These are phyloP conservation scores for Lachancea meyersii DNA, from an alignment of 805 yeast genomes.

Conservation along the genomic window DNA sequence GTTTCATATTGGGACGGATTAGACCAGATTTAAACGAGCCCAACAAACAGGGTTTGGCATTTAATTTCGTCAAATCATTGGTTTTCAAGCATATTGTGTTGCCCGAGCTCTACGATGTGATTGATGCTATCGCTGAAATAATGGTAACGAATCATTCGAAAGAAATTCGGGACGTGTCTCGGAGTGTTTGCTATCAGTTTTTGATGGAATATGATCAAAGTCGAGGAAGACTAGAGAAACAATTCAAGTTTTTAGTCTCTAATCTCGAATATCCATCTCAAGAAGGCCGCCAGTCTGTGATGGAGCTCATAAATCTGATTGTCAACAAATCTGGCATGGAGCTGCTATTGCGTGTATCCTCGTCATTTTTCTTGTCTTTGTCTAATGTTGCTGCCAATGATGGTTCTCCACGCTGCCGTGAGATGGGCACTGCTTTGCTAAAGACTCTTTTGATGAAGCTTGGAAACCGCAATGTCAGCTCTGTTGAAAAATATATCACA, in stretches of 20 bases:
- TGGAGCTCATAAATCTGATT: constrained; percentile 75
- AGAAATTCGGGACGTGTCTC: constrained; percentile 76
- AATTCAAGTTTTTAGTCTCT: constrained; percentile 70
- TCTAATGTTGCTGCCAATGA: constrained; percentile 75
- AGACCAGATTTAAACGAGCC: constrained; percentile 90
- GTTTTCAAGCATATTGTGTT: constrained; percentile 64
- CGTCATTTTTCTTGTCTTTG: constrained; percentile 78
- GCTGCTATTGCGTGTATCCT: constrained; percentile 51
- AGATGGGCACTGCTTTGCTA: constrained; percentile 66
- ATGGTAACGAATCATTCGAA: constrained; percentile 86
- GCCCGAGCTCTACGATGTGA: constrained; percentile 84
- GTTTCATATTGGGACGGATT: constrained; percentile 63
- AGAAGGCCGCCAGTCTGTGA: constrained; percentile 79
- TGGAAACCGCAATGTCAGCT: constrained; percentile 30
- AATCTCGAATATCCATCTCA: constrained; percentile 82
- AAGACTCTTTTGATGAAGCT: constrained; percentile 48
- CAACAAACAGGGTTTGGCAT: constrained; percentile 79
- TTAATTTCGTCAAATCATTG: constrained; percentile 75
- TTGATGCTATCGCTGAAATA: constrained; percentile 72
- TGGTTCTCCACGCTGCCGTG: constrained; percentile 71
- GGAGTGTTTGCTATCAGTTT: constrained; percentile 78
- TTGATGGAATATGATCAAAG: constrained; percentile 95
- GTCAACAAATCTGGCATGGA: constrained; percentile 59
- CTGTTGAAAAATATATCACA: constrained; percentile 34
- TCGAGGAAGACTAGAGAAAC: constrained; percentile 72